These are phyloP conservation scores for Talaromyces sp. DNA, from an alignment of 2,329 filamentous ascomycete genomes.

Conservation along the genomic window DNA sequence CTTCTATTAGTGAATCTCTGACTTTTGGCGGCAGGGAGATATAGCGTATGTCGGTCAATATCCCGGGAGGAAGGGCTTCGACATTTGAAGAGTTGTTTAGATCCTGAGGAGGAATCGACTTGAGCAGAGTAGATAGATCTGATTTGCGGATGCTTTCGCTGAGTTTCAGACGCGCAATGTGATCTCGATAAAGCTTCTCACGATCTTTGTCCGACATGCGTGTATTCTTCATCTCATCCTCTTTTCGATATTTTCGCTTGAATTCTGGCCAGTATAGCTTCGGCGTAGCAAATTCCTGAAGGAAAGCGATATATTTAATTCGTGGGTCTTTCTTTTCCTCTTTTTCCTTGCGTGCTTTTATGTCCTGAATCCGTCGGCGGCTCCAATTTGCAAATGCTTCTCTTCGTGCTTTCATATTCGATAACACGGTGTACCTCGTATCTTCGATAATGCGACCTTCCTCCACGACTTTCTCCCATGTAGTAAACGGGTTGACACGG, in stretches of 20 bases:
- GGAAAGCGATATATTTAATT: conserved; percentile 75
- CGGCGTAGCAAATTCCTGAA: conserved; percentile 76
- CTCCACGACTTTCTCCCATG: conserved; percentile 87
- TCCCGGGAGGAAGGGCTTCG: conserved; percentile 38
- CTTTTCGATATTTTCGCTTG: conserved; percentile 81
- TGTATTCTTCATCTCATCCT: conserved; percentile 62
- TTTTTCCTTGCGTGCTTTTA: conserved; percentile 68
- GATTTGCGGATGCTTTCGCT: conserved; percentile 45
- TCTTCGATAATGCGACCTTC: conserved; percentile 80
- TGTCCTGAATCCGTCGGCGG: conserved; percentile 66
- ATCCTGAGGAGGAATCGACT: conserved; percentile 39
- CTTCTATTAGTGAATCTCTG: conserved; percentile 41
- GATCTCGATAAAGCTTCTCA: conserved; percentile 48
- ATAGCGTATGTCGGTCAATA: conserved; percentile 45
- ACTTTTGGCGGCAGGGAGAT: conserved; percentile 39
- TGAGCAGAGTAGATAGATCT: conserved; percentile 44
- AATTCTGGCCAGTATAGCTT: conserved; percentile 99
- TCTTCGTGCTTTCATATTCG: conserved; percentile 74
- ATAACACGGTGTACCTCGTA: conserved; percentile 75
- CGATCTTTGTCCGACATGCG: conserved; percentile 47
- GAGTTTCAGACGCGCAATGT: conserved; percentile 45
- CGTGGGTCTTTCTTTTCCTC: conserved; percentile 78
- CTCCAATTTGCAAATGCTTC: conserved; percentile 85
- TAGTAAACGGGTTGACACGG: conserved; percentile 76
- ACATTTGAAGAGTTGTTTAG: conserved; percentile 40